Evolutionary conservation across 2,329 filamentous ascomycete species (phyloP).

Genomic region (Gaeumannomyces tritici): DNA sequence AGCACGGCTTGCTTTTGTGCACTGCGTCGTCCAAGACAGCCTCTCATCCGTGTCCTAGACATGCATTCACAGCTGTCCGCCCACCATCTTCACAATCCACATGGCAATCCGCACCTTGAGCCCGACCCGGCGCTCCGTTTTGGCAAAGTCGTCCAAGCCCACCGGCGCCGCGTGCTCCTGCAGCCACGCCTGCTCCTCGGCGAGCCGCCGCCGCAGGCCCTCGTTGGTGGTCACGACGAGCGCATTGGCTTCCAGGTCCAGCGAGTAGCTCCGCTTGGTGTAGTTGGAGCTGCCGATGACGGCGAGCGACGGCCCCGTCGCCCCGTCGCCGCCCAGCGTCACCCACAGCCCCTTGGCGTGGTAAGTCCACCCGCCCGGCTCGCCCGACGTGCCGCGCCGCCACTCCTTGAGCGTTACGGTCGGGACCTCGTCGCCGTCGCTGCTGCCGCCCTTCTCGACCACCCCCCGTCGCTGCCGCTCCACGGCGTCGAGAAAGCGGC

Average conservation of each 20-base stretch:
- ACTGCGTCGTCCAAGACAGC: neutral
- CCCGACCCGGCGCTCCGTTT: conserved; percentile 72
- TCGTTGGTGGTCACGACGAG: conserved; percentile 74
- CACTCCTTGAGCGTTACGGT: conserved; percentile 76
- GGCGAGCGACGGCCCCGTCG: conserved; percentile 62
- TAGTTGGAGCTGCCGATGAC: conserved; percentile 92
- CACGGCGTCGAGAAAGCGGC: conserved; percentile 62
- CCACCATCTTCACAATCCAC: conserved; percentile 83
- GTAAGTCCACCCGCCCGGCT: conserved; percentile 88
- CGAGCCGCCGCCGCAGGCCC: conserved; percentile 61
- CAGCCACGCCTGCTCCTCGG: conserved; percentile 71
- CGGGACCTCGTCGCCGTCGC: conserved; percentile 29
- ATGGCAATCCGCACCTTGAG: conserved; percentile 80
- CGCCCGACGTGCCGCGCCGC: conserved; percentile 70
- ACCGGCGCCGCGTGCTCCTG: conserved; percentile 62
- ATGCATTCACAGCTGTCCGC: conserved; percentile 63
- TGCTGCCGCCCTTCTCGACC: conserved; percentile 13
- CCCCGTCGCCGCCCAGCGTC: conserved; percentile 47
- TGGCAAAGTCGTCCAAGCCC: conserved; percentile 69
- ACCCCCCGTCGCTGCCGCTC: neutral
- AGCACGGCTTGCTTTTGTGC: too few species aligned
- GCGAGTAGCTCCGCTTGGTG: conserved; percentile 83
- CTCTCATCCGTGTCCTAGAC: neutral
- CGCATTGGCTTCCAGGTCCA: conserved; percentile 85
- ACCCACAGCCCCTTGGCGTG: conserved; percentile 96